These are phyloP conservation scores for Yamadazyma sp. DNA, from an alignment of 805 yeast species.

Conservation along the genomic window DNA sequence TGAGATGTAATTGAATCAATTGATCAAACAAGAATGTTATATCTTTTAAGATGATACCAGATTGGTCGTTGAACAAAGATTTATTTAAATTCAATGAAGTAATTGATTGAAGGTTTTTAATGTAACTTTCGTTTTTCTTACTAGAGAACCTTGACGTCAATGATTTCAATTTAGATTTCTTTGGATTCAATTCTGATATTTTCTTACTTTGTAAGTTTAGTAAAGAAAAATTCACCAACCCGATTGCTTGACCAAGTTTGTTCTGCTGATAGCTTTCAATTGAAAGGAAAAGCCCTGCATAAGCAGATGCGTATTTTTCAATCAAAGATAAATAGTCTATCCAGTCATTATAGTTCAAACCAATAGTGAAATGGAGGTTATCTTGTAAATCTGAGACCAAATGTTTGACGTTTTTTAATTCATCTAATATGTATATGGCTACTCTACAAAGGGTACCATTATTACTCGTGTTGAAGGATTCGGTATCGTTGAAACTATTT, in stretches of 20 bases:
- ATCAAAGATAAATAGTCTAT: conserved; percentile 26
- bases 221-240: conserved; percentile 37
- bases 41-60: conserved; percentile 36
- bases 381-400: conserved; percentile 15
- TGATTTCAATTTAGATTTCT: conserved; percentile 12
- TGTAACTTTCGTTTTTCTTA: conserved; percentile 28
- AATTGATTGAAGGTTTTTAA: conserved; percentile 30
- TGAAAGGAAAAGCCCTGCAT: conserved; percentile 43
- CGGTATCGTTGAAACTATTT: conserved; percentile 16
- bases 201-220: conserved; percentile 35
- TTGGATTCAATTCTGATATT: conserved; percentile 11
- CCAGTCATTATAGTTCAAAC: conserved; percentile 21
- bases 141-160: conserved; percentile 25
- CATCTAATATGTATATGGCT: conserved; percentile 38
- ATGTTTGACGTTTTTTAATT: conserved; percentile 23
- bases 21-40: conserved; percentile 39
- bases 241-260: conserved; percentile 45
- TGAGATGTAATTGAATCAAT: conserved; percentile 35
- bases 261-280: conserved; percentile 45
- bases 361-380: conserved; percentile 2
- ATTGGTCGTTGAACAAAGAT: conserved; percentile 30
- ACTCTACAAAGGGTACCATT: conserved; percentile 45
- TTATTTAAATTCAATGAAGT: conserved; percentile 33
- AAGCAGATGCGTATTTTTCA: conserved; percentile 36
- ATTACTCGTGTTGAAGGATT: conserved; percentile 19